Base-by-base conservation (phyloP, 768 basidiomycete genomes). In the Suillus discolor region DNA sequence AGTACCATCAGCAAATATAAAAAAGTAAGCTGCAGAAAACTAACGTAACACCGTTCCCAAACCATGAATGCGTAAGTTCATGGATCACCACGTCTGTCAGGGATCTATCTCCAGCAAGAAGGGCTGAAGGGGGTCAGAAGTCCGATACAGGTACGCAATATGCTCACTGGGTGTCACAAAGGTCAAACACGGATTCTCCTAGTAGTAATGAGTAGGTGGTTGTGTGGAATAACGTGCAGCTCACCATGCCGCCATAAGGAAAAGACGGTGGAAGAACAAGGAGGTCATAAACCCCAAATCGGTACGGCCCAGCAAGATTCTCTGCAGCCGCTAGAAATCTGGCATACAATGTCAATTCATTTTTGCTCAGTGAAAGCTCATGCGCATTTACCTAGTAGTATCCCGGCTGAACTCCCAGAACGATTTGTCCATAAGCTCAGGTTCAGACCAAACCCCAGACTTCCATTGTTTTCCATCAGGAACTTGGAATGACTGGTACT, bases 371-470 rank as follows among this genome's bases (percentile, higher is more conserved):
- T 6, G 6, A 12, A 60, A 28, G 34, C 31, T 25, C 36, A 13
- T 36, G 31, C 8, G 34, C 68, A 42, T 76, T 65, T 57, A 87
- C 82, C 78, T 79, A 31, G 80, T 77, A 6, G 84, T 85, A 68
- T 88, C 85, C 67, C 83, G 81, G 65, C 78, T 80, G 70, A 89
- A 89, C 73, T 89, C 87, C 83, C 83, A 85, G 68, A 78, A 82
- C 5, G 80, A 79, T 9, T 76, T 77, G 1, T 85, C 85, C 65
- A 88, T 78, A 51, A 80, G 73, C 62, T 82, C 81, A 0, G 87
- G 87, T 74, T 89, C 86, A 6, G 85, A 83, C 87, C 88, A 89
- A 11, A 85, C 81, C 2, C 87, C 87, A 8, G 81, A 81, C 28
- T 71, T 81, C 83, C 87, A 84, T 20, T 70, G 68, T 64, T 80